Base-by-base conservation (phyloP, 1,284 basidiomycete genomes). In the Inonotus obliquus region DNA sequence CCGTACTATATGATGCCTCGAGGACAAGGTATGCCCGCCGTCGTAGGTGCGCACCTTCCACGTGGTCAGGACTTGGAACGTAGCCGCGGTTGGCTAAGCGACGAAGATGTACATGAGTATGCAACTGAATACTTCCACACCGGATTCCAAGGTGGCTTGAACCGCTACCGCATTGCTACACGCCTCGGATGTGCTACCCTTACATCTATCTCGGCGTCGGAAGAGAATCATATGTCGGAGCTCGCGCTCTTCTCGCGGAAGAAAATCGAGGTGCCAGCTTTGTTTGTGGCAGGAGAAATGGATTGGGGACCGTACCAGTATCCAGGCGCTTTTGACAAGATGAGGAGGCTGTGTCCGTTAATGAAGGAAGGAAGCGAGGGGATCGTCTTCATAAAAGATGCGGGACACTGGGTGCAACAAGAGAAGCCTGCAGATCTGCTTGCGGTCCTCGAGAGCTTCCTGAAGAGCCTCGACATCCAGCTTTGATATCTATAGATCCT, bases 371-470 rank as follows among this genome's bases (percentile, higher is more conserved):
- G 59, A 1, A 29, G 37, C 21, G 48, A 59, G 1, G 76, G 81
- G 41, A 75, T 84, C 45, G 74, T 82, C n/a, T 65, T 86, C 49
- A 71, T 86, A n/a, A 73, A 80, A 2, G 78, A 78, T 1, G 83
- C 83, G 0, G 85, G 85, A 0, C 84, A 85, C 70, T 86, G 85
- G 84, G 80, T 82, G 21, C 84, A 84, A 69, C 83, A 83, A 65
- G 83, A 83, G 67, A 63, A 73, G 21, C 75, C 77, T 2, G 73
- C 76, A 56, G 75, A 73, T 47, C 4, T 47, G 23, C 29, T 60
- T 55, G 21, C 14, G 19, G 32, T 47, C 17, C 27, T 54, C 17
- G 29, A 35, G 27, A 21, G 9, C 19, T 54, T 54, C 29, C 32
- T 54, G 41, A 25, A 37, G 29, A 45, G 47, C 47, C 23, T 49